Percentiles rank a stretch among this genome's conserved stretches.
phyloP scores from a whole-genome alignment of 257 asterid genomes.

The Solanum rostratum region DNA sequence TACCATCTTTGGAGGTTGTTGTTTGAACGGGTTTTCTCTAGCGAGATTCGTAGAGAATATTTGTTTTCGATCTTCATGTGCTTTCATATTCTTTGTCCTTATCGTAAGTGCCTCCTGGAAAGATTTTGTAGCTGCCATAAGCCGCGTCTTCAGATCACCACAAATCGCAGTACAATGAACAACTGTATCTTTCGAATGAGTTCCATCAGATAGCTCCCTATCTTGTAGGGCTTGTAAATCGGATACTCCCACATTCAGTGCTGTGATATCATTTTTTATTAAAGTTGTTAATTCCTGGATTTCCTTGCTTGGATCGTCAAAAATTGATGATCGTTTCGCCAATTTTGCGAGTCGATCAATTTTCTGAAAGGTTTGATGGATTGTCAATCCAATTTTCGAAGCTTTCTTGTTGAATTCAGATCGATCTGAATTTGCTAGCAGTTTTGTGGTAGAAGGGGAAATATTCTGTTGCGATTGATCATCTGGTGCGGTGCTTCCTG shows the following conservation, averaged over 20 bases:
- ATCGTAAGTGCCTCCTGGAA: conserved; percentile 70
- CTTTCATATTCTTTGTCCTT: conserved; percentile 73
- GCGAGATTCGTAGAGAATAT: conserved; percentile 61
- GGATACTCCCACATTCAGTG: conserved; percentile 52
- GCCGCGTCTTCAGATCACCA: conserved; percentile 72
- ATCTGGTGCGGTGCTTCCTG: conserved; percentile 1
- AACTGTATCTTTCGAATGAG: conserved; percentile 55
- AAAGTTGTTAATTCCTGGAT: conserved; percentile 60
- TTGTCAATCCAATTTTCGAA: conserved; percentile 51
- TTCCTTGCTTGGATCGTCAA: conserved; percentile 81
- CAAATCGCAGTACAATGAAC: conserved; percentile 74
- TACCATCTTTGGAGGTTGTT: conserved; percentile 17
- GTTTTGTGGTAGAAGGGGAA: not conserved
- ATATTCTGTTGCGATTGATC: not conserved
- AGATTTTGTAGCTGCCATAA: conserved; percentile 68
- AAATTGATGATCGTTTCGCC: conserved; percentile 68
- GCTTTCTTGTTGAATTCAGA: conserved; percentile 73
- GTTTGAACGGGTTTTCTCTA: conserved; percentile 63
- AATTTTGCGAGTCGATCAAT: conserved; percentile 57
- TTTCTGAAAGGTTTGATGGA: conserved; percentile 71
- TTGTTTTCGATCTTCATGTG: conserved; percentile 68
- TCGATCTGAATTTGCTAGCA: conserved; percentile 31
- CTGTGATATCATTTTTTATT: conserved; percentile 61
- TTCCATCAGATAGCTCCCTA: conserved; percentile 44
- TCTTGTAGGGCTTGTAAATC: conserved; percentile 60